Conservation (phyloP, 2,329 filamentous ascomycete genomes). For the Colletotrichum nymphaeae region DNA sequence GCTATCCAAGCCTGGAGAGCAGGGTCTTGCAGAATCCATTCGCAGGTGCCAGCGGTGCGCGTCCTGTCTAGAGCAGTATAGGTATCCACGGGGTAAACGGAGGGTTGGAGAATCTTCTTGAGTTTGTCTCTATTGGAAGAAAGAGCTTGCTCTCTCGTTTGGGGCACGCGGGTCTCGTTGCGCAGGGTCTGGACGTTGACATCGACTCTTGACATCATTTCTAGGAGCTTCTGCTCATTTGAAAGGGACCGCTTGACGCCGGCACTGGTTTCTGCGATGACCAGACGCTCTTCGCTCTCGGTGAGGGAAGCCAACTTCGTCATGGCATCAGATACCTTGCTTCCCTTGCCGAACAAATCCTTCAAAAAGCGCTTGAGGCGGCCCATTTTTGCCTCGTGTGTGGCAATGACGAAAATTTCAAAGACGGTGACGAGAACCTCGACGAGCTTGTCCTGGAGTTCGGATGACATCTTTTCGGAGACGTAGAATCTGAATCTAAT, state of each 20-base stretch:
- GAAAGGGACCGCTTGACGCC: constrained; percentile 49
- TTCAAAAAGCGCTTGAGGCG: constrained; percentile 55
- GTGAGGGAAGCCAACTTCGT: constrained; percentile 54
- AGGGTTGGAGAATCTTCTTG: constrained; percentile 53
- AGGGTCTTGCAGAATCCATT: constrained; percentile 57
- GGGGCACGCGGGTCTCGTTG: constrained; percentile 42
- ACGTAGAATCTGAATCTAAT: constrained; percentile 54
- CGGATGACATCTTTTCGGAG: constrained; percentile 48
- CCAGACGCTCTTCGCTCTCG: constrained; percentile 53
- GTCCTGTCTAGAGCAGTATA: constrained; percentile 54
- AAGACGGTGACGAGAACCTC: constrained; percentile 56
- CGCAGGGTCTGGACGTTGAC: constrained; percentile 49
- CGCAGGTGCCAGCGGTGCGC: constrained; percentile 54
- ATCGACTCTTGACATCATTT: constrained; percentile 42
- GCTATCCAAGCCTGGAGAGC: constrained; percentile 52
- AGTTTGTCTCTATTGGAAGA: constrained; percentile 50
- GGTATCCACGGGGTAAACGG: constrained; percentile 55
- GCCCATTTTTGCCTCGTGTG: constrained; percentile 54
- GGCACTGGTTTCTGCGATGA: constrained; percentile 56
- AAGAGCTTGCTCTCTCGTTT: constrained; percentile 44
- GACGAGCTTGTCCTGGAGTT: constrained; percentile 52
- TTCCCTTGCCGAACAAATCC: constrained; percentile 52
- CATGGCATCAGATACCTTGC: constrained; percentile 52
- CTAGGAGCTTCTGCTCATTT: constrained; percentile 50
- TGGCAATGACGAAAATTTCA: constrained; percentile 56